Evolutionary conservation across 345 rosid species (phyloP), one percentile per base, ranked within the genome.

Genomic region (Noccaea caerulescens): DNA sequence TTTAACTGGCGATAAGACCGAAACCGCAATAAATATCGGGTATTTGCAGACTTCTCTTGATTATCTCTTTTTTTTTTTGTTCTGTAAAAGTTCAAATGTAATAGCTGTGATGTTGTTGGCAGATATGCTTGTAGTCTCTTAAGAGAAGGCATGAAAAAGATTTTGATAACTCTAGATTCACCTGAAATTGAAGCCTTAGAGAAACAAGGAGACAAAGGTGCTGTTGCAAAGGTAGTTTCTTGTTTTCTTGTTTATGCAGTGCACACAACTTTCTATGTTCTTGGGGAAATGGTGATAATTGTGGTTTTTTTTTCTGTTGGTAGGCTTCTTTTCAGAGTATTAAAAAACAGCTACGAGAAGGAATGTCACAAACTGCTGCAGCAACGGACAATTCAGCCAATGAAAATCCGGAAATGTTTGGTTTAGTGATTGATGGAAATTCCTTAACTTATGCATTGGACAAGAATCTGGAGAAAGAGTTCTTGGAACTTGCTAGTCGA

Each of bases 21-120:
- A 91, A 82, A 91, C 98, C 0, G 98, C 97, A 2, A 72, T 93
- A 51, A 93, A 91, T 80, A 91, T 91, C 2, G 98, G 98, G 97
- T 90, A 89, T 30, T 5, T 56, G 1, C 36, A 2, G 10, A 52
- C 10, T 53, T 60, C 18, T 66, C 12, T 9, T 62, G 11, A 20
- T 43, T 14, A 65, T 58, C 57, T 64, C 25, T 34, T 58, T 58
- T 62, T 41, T 20, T 12, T 52, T 4, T 32, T 7, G 30, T 7
- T 66, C 23, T 60, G 59, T 45, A 12, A 18, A 64, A 57, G 46
- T 10, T 68, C 4, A 65, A 57, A 14, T 71, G 51, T 36, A 39
- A 3, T 44, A 8, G 39, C 1, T 79, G 73, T 70, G 50, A 60
- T 60, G 33, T 16, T 64, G 5, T 42, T 36, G 62, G 54, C 88